phyloP scores from a whole-genome alignment of 306 rosid genomes.

The Oemleria cerasiformis region DNA sequence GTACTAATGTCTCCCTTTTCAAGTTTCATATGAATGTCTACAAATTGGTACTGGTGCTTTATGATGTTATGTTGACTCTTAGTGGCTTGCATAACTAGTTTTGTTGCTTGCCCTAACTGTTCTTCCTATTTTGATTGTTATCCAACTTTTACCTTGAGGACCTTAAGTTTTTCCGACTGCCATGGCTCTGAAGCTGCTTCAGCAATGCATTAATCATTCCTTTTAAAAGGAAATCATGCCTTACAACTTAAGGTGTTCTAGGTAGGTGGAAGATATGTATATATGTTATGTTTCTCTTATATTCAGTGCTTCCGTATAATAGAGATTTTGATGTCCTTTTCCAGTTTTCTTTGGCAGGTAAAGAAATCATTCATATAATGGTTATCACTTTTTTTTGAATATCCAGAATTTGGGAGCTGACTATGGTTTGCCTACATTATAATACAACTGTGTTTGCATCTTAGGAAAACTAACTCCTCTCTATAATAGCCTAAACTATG shows the following conservation, averaged over 20 bases:
- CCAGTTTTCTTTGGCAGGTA: constrained; percentile 61
- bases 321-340: constrained; percentile 31
- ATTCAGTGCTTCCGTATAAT: constrained; percentile 2
- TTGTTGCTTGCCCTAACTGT: constrained; percentile 43
- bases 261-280: not conserved
- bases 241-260: not conserved
- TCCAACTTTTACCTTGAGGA: constrained; percentile 28
- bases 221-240: constrained; percentile 12
- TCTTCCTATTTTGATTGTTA: constrained; percentile 22
- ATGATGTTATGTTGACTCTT: constrained; percentile 28
- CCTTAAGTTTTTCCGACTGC: constrained; percentile 1
- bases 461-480: not conserved
- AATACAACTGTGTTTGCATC: not conserved
- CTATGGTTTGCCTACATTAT: not conserved
- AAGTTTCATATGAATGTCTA: constrained; percentile 35
- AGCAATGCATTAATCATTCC: not conserved
- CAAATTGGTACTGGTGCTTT: constrained; percentile 40
- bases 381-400: constrained; percentile 14
- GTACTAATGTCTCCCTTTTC: constrained; percentile 47
- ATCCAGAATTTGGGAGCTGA: not conserved
- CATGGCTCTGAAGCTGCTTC: constrained; percentile 10
- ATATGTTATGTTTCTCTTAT: constrained; percentile 5
- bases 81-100: constrained; percentile 31
- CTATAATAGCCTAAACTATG: not conserved
- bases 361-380: constrained; percentile 31